Evolutionary conservation across 2,329 filamentous ascomycete genomes (phyloP).

Genomic region (Cladosporium sphaerospermum): DNA sequence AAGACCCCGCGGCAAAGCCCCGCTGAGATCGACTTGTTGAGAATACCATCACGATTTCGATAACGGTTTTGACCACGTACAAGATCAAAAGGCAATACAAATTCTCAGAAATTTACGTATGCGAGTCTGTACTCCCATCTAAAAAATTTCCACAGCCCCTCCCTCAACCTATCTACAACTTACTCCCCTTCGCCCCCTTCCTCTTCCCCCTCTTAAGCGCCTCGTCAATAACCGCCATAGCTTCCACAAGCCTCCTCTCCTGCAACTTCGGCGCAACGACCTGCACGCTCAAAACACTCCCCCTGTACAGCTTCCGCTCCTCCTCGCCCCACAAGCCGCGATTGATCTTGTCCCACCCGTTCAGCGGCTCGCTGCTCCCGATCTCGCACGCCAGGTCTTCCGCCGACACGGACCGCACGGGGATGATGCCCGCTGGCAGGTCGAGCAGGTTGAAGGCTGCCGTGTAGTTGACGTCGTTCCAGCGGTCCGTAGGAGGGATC

Average conservation of each 20-base stretch:
- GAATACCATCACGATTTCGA: too few species aligned
- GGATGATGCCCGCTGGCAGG: constrained; percentile 53
- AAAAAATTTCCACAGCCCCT: too few species aligned
- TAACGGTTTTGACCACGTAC: too few species aligned
- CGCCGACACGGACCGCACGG: constrained; percentile 45
- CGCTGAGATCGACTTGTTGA: too few species aligned
- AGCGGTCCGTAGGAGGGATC: constrained; percentile 55
- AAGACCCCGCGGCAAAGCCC: too few species aligned
- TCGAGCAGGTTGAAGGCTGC: constrained; percentile 57
- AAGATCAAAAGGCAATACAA: too few species aligned
- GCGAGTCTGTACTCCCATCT: too few species aligned
- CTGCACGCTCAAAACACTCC: constrained; percentile 51
- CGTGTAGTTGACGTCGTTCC: constrained; percentile 58
- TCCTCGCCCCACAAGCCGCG: constrained; percentile 51
- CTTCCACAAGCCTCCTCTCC: constrained; percentile 48
- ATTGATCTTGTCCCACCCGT: constrained; percentile 57
- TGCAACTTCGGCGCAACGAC: constrained; percentile 50
- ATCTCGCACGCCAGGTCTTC: constrained; percentile 48
- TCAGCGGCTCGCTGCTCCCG: constrained; percentile 32
- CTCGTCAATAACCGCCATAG: constrained; percentile 50
- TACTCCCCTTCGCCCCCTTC: not conserved
- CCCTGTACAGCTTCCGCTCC: constrained; percentile 49
- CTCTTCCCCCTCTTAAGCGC: constrained; percentile 25
- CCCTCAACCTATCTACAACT: not conserved
- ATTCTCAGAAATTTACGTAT: too few species aligned